Evolutionary conservation across 2,329 filamentous ascomycete genomes (phyloP), one percentile per base, ranked within the genome.

Genomic region (Fusarium anthophilum): DNA sequence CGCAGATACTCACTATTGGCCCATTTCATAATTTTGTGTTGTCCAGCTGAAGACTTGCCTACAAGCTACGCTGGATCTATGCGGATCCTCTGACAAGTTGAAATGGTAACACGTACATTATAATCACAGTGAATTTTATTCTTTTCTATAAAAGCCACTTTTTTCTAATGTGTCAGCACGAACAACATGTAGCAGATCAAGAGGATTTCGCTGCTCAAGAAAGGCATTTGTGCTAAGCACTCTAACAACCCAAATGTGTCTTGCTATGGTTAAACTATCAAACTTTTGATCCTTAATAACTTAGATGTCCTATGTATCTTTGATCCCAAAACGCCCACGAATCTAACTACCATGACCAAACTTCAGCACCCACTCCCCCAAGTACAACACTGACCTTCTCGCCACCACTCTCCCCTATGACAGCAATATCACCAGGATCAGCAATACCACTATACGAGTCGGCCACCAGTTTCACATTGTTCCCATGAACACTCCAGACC

Each of bases 391-490:
- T 74, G 20, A 75, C 28, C 53, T 38, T 68, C 15, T 55, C 38
- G 30, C n/a, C 58, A 11, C 24, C 20, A 9, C 45, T 35, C 6
- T 58, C 45, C 17, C 54, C 68, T 28, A 75, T 51, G 2, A 69
- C 54, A 37, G 76, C 32, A 88, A 72, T 32, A 84, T 75, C 70
- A 83, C 86, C 89, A 2, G 89, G 83, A 70, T 92, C 90, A 28
- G 90, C 89, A 11, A 92, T 85, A n/a, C 87, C 86, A 69, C 89
- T 91, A 72, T 89, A 89, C 24, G 80, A 78, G 69, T 90, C 85
- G 32, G 84, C 85, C n/a, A 87, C 69, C 59, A 89, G 76, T 53
- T 82, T 79, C 8, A 88, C 75, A 28, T 56, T 75, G 55, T 47
- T 73, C 51, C 60, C 70, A 17, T 64, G 74, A 57, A 87, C 75